phyloP scores from a whole-genome alignment of 2,329 filamentous ascomycete species.

The Aureobasidium sp. region DNA sequence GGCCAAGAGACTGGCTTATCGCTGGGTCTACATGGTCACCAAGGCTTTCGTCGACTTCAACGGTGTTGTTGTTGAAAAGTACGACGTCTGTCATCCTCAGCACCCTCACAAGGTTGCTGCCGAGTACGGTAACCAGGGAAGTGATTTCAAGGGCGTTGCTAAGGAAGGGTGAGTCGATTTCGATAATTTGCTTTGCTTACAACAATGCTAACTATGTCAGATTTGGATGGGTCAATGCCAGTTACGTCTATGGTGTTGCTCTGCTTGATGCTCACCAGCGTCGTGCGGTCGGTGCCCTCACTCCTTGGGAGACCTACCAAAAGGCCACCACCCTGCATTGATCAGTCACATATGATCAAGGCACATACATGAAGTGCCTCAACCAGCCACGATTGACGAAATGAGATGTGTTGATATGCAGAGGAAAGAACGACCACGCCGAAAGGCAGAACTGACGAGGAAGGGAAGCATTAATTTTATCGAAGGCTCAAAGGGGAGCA shows the following conservation, averaged over 20 bases:
- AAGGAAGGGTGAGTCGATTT: constrained; percentile 74
- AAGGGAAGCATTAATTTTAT: not conserved
- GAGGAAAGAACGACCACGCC: not conserved
- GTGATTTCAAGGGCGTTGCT: constrained; percentile 91
- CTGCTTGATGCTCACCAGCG: constrained; percentile 85
- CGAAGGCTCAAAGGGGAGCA: not conserved
- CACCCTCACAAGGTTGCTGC: constrained; percentile 92
- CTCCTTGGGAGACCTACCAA: constrained; percentile 75
- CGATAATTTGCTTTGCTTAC: no score
- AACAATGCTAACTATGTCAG: constrained; percentile 39
- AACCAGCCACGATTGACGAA: constrained; percentile 13
- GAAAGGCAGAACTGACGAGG: not conserved
- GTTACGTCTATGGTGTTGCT: constrained; percentile 87
- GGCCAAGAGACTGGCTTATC: constrained; percentile 82
- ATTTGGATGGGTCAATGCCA: constrained; percentile 98
- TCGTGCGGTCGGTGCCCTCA: constrained; percentile 79
- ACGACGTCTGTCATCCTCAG: constrained; percentile 84
- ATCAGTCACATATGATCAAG: not conserved
- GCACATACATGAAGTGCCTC: not conserved
- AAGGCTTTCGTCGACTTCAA: constrained; percentile 99
- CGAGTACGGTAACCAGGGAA: constrained; percentile 95
- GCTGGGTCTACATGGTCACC: constrained; percentile 97
- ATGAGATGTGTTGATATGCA: constrained; percentile 5
- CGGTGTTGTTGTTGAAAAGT: constrained; percentile 96
- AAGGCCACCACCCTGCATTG: constrained; percentile 38